Evolutionary conservation across 2,329 filamentous ascomycete species (phyloP).

Genomic region (Trichoderma sp.): DNA sequence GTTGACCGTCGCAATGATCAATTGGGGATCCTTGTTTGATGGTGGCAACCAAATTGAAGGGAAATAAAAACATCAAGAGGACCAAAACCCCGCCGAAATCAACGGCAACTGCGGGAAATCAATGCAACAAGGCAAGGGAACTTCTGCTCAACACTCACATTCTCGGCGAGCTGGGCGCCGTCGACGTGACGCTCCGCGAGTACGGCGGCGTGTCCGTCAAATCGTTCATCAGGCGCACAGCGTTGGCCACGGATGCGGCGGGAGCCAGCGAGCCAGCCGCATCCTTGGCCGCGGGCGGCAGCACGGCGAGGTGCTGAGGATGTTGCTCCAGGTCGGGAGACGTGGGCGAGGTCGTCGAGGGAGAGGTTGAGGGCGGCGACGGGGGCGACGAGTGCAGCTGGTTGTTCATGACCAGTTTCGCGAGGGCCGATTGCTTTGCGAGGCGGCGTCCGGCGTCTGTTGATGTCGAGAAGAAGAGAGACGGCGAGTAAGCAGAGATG

Average conservation of each 20-base stretch:
- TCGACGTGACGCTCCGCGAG: slow-evolving; percentile 59
- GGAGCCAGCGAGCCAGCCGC: slow-evolving; percentile 33
- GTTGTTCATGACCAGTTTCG: slow-evolving; percentile 52
- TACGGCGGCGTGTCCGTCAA: slow-evolving; percentile 58
- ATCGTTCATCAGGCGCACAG: slow-evolving; percentile 48
- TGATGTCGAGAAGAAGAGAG: slow-evolving; percentile 3
- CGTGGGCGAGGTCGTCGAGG: slow-evolving; percentile 36
- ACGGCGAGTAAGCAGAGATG: slow-evolving; percentile 3
- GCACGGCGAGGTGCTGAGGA: slow-evolving; percentile 38
- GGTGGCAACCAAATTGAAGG: neutral
- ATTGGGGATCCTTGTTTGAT: neutral
- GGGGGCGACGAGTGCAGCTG: slow-evolving; percentile 42
- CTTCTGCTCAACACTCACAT: slow-evolving; percentile 50
- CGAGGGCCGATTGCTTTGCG: slow-evolving; percentile 47
- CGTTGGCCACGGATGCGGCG: slow-evolving; percentile 46
- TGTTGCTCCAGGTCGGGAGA: slow-evolving; percentile 40
- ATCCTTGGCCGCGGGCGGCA: slow-evolving; percentile 43
- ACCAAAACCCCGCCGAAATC: neutral
- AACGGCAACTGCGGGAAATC: slow-evolving; percentile 4
- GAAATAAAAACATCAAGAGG: neutral
- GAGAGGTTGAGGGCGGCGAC: slow-evolving; percentile 38
- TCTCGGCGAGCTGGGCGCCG: slow-evolving; percentile 60
- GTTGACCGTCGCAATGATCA: neutral
- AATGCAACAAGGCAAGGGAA: neutral
- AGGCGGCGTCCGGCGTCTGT: slow-evolving; percentile 42